Percentiles rank a stretch among this genome's conserved stretches.
Evolutionary conservation across 192 early-diverging fungal genomes (phyloP).

Genomic region (Podila horticola): DNA sequence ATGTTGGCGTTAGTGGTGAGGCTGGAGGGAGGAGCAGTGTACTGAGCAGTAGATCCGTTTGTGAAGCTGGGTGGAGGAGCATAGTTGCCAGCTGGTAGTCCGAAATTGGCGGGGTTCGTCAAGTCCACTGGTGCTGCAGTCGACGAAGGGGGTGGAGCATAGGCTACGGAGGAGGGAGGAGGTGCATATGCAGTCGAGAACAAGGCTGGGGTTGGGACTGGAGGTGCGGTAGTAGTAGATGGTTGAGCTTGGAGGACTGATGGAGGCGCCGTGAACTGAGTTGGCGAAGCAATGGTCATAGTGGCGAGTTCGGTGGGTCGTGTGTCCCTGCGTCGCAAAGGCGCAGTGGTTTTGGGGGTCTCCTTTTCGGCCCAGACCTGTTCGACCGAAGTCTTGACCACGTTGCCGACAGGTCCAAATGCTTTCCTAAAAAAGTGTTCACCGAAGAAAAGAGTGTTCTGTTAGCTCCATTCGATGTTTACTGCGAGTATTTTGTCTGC

Average conservation of each 20-base stretch:
- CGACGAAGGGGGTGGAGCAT: conserved; percentile 25
- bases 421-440: conserved; percentile 2
- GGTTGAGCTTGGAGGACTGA: neutral
- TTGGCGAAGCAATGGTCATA: neutral
- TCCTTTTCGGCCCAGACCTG: conserved; percentile 16
- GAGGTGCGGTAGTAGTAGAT: neutral
- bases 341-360: neutral
- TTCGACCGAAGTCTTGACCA: conserved; percentile 1
- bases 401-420: conserved; percentile 6
- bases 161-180: conserved; percentile 5
- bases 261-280: neutral
- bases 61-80: conserved; percentile 32
- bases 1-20: neutral
- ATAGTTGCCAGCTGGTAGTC: neutral
- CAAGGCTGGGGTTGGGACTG: neutral
- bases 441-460: neutral
- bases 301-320: neutral
- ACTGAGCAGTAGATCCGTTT: neutral
- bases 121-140: neutral
- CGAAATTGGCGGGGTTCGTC: conserved; percentile 4
- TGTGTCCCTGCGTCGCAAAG: neutral
- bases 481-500: neutral
- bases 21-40: conserved; percentile 13
- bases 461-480: neutral
- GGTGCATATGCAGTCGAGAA: neutral